Evolutionary conservation across 805 yeast genomes (phyloP).

Genomic region (Cyberlindnera euphorbiiphila): DNA sequence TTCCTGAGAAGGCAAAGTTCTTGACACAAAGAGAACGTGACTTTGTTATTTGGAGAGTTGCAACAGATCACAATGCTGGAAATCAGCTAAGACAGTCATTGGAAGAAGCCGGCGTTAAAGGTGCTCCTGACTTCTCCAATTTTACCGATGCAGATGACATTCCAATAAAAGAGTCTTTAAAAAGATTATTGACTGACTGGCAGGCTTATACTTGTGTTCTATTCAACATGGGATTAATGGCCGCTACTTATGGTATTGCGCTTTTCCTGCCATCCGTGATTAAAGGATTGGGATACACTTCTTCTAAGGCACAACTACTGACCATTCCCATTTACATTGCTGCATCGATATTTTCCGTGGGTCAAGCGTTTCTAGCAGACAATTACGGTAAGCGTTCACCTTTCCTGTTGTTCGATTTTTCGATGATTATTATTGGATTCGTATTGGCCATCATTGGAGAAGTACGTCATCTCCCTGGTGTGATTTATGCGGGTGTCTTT

Average conservation of each 20-base stretch:
- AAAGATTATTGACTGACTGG: constrained; percentile 29
- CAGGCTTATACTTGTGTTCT: constrained; percentile 30
- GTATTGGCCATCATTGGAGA: constrained; percentile 29
- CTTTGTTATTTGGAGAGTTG: constrained; percentile 9
- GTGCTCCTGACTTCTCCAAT: constrained; percentile 10
- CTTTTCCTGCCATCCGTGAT: constrained; percentile 41
- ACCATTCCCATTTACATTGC: constrained; percentile 39
- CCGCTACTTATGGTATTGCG: constrained; percentile 36
- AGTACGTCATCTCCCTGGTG: constrained; percentile 25
- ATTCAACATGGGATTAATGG: constrained; percentile 29
- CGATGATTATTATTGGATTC: constrained; percentile 33
- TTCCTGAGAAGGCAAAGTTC: constrained; percentile 18
- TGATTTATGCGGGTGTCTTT: constrained; percentile 32
- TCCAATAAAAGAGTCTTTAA: constrained; percentile 13
- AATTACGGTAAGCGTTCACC: constrained; percentile 31
- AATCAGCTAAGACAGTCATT: neutral
- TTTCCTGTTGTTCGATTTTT: constrained; percentile 26
- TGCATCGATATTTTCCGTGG: constrained; percentile 30
- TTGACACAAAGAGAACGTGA: constrained; percentile 15
- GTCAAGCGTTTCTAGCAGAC: constrained; percentile 29
- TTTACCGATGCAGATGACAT: constrained; percentile 18
- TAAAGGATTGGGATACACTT: constrained; percentile 36
- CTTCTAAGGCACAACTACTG: constrained; percentile 38
- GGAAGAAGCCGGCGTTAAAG: constrained; percentile 1
- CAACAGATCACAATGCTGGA: constrained; percentile 3